Percentiles rank a stretch among this genome's conserved stretches.
Evolutionary conservation across 176 grass and related monocot species (phyloP).

Genomic region (Panicum miliaceum): DNA sequence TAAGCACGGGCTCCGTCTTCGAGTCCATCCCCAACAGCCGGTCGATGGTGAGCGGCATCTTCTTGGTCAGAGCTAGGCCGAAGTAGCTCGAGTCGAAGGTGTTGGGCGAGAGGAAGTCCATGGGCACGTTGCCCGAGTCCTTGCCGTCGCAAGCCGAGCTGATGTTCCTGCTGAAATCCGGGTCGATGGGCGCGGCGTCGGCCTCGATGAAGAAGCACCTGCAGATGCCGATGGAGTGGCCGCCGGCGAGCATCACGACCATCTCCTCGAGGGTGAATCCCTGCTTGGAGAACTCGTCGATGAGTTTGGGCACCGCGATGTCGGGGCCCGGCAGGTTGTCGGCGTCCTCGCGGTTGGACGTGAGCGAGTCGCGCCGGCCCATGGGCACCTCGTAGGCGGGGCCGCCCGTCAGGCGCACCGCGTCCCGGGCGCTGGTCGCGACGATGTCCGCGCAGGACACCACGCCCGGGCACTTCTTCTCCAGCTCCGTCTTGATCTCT

Average conservation of each 20-base stretch:
- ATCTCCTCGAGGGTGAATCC: constrained; percentile 57
- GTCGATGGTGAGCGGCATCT: constrained; percentile 64
- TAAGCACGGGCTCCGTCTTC: constrained; percentile 40
- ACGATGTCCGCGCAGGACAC: constrained; percentile 87
- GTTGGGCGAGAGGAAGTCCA: constrained; percentile 51
- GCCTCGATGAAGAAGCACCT: constrained; percentile 63
- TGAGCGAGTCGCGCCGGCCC: constrained; percentile 57
- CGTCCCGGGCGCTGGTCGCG: constrained; percentile 39
- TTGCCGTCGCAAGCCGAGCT: constrained; percentile 40
- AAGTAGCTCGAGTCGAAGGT: constrained; percentile 55
- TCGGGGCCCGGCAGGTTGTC: constrained; percentile 56
- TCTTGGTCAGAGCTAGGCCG: constrained; percentile 40
- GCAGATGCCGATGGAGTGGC: constrained; percentile 63
- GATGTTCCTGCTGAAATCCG: constrained; percentile 28
- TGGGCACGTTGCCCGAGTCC: constrained; percentile 5
- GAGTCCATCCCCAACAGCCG: constrained; percentile 38
- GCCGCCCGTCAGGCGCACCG: constrained; percentile 46
- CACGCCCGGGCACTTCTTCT: constrained; percentile 55
- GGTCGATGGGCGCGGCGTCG: constrained; percentile 53
- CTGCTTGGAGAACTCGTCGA: constrained; percentile 33
- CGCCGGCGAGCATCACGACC: constrained; percentile 59
- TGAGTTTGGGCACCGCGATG: constrained; percentile 42
- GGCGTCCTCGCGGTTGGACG: constrained; percentile 59
- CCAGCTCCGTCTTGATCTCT: constrained; percentile 62
- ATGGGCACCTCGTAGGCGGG: constrained; percentile 43